Conservation (phyloP, 345 rosid species). For the Sonneratia caseolaris region DNA sequence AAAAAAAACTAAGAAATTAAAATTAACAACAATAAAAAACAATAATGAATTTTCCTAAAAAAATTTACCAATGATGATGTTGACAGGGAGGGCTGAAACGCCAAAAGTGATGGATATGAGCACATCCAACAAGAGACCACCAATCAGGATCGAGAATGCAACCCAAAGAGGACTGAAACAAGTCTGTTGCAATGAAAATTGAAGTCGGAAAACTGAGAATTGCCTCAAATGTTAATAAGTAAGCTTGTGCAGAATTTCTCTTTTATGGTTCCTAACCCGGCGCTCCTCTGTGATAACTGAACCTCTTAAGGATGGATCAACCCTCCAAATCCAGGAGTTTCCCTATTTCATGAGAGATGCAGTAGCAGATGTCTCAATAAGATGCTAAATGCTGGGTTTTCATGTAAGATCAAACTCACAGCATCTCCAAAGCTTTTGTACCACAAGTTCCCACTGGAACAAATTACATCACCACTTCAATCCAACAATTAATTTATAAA, state of each 20-base stretch:
- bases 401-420: background rate
- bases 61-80: slow-evolving; percentile 71
- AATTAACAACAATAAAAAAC: too few relatives aligned
- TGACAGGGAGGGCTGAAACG: slow-evolving; percentile 75
- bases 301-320: slow-evolving; percentile 50
- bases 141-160: slow-evolving; percentile 78
- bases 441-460: background rate
- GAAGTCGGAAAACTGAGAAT: slow-evolving; percentile 3
- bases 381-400: background rate
- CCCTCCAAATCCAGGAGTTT: slow-evolving; percentile 77
- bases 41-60: too few relatives aligned
- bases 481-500: background rate
- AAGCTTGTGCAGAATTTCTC: background rate
- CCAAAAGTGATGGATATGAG: slow-evolving; percentile 79
- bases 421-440: background rate
- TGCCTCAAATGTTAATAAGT: background rate
- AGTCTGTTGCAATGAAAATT: slow-evolving; percentile 31
- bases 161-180: slow-evolving; percentile 89
- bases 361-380: slow-evolving; percentile 3
- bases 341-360: slow-evolving; percentile 31
- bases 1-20: too few relatives aligned
- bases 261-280: slow-evolving; percentile 33
- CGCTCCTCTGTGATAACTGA: slow-evolving; percentile 30
- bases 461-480: background rate
- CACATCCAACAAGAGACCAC: slow-evolving; percentile 77